These are phyloP conservation scores for Cymodocea nodosa DNA, from an alignment of 116 monocot genomes.

Conservation along the genomic window DNA sequence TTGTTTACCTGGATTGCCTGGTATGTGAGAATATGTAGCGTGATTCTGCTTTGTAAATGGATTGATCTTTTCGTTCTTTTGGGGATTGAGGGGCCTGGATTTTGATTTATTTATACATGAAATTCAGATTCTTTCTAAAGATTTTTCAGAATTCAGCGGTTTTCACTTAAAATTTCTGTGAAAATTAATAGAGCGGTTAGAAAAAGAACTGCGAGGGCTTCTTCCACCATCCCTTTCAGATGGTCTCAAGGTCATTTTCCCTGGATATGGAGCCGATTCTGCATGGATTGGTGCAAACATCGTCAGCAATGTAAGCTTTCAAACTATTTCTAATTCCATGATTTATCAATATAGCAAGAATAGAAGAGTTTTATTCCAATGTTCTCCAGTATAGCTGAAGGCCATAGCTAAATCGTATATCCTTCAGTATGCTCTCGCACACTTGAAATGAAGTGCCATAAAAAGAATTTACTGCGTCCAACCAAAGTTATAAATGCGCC, in stretches of 20 bases:
- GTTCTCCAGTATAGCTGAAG: no score
- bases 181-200: constrained; percentile 59
- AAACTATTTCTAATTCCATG: background rate
- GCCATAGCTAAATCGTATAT: no score
- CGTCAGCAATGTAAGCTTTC: constrained; percentile 69
- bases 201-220: constrained; percentile 58
- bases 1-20: constrained; percentile 81
- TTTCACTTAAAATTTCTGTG: background rate
- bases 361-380: background rate
- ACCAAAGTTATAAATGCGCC: no score
- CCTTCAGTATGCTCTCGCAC: no score
- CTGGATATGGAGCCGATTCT: constrained; percentile 70
- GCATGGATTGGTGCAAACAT: constrained; percentile 94
- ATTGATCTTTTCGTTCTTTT: no score
- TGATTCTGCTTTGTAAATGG: background rate
- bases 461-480: no score
- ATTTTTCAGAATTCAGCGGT: background rate
- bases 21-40: constrained; percentile 19
- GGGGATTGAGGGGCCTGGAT: no score
- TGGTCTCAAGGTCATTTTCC: constrained; percentile 68
- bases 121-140: no score
- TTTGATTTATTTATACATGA: no score
- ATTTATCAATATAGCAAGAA: background rate
- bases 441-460: no score
- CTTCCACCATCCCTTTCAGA: constrained; percentile 55